Conservation (phyloP, 2,329 filamentous ascomycete species). For the Erysiphe pulchra region DNA sequence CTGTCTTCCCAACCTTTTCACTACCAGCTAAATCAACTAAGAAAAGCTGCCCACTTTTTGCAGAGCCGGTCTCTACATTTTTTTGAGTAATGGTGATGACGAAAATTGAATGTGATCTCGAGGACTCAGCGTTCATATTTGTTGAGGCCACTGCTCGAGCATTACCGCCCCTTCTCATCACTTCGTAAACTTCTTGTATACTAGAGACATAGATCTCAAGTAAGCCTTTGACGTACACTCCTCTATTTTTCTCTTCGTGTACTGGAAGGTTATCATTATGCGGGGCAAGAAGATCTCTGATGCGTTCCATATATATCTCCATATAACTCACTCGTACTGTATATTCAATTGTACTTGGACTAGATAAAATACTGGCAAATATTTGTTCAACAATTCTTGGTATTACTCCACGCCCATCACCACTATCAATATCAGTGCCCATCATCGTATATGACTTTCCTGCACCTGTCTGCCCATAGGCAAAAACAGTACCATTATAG, state of each 20-base stretch:
- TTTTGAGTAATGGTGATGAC: constrained; percentile 94
- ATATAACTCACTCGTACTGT: constrained; percentile 98
- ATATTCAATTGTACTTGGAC: constrained; percentile 84
- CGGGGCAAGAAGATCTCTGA: constrained; percentile 74
- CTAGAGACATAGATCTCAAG: constrained; percentile 89
- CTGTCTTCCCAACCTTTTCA: constrained; percentile 96
- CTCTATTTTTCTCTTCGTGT: constrained; percentile 92
- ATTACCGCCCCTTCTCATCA: constrained; percentile 78
- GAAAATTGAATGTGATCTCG: constrained; percentile 93
- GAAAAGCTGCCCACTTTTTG: constrained; percentile 90
- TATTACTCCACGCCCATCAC: constrained; percentile 73
- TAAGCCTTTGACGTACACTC: constrained; percentile 89
- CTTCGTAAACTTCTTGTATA: constrained; percentile 86
- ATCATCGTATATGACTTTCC: constrained; percentile 99
- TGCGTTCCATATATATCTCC: constrained; percentile 99
- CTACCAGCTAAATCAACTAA: constrained; percentile 94
- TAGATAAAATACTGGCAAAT: constrained; percentile 80
- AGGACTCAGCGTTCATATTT: constrained; percentile 98
- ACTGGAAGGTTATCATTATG: constrained; percentile 90
- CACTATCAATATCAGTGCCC: constrained; percentile 82
- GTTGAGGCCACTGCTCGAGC: constrained; percentile 83
- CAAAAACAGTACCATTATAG: constrained; percentile 97
- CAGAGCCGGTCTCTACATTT: constrained; percentile 85
- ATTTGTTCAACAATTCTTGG: constrained; percentile 95
- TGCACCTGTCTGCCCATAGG: constrained; percentile 92